Percentiles rank a stretch among this genome's conserved stretches.
These are phyloP conservation scores for Asclepias syriaca DNA, from an alignment of 257 asterid genomes.

Conservation along the genomic window DNA sequence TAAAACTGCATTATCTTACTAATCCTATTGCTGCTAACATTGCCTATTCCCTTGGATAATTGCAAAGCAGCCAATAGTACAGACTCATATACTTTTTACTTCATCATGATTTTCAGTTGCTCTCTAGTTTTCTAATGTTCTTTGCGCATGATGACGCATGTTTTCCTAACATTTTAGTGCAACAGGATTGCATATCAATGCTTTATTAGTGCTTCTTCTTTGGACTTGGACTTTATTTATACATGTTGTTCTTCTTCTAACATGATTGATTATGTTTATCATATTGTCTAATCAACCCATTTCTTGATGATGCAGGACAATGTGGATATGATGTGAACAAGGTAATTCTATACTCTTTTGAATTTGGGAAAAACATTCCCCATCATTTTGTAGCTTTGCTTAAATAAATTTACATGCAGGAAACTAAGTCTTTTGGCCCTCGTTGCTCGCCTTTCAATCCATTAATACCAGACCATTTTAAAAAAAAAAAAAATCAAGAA, in stretches of 20 bases:
- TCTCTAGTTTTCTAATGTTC: background rate
- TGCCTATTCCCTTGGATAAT: background rate
- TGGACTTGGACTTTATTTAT: background rate
- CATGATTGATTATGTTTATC: background rate
- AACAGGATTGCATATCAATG: background rate
- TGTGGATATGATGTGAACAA: slow-evolving; percentile 64
- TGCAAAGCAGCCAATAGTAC: background rate
- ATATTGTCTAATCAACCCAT: slow-evolving; percentile 21
- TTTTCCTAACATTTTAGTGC: background rate
- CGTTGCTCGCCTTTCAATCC: background rate
- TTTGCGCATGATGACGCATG: background rate
- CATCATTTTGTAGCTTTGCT: background rate
- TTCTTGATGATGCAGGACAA: slow-evolving; percentile 58
- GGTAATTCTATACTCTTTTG: slow-evolving; percentile 34
- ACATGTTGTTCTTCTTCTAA: background rate
- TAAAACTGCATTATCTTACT: background rate
- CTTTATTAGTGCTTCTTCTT: background rate
- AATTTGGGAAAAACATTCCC: background rate
- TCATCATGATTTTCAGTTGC: background rate
- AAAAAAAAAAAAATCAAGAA: too few species aligned
- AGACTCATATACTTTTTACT: background rate
- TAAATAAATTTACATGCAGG: background rate
- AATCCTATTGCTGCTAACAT: background rate
- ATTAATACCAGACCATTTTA: background rate
- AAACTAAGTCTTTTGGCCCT: background rate